Percentiles rank a stretch among this genome's conserved stretches.
phyloP scores from a whole-genome alignment of 768 basidiomycete genomes.

The Lentinula boryana region DNA sequence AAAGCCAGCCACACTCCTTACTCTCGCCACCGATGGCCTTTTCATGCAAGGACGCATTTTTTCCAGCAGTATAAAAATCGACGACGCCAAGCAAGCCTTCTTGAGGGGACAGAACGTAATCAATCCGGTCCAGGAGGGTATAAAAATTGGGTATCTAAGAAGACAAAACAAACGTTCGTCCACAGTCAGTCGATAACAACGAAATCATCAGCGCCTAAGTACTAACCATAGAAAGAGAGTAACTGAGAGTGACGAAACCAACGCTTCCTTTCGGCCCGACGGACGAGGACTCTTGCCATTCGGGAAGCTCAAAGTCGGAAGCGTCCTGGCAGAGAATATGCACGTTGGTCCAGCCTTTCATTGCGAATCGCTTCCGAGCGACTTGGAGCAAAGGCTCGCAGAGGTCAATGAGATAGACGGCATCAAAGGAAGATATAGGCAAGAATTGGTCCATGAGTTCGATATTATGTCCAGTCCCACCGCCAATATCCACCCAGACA shows the following conservation, averaged over 20 bases:
- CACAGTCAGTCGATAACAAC: not conserved
- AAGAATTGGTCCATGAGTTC: constrained; percentile 60
- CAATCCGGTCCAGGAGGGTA: constrained; percentile 60
- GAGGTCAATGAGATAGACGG: constrained; percentile 62
- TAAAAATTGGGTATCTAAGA: constrained; percentile 57
- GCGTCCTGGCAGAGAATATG: constrained; percentile 71
- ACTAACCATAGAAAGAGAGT: constrained; percentile 51
- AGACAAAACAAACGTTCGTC: constrained; percentile 1
- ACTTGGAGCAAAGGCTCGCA: constrained; percentile 68
- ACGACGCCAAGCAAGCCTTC: constrained; percentile 59
- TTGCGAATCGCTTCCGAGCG: constrained; percentile 60
- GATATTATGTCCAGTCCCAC: constrained; percentile 67
- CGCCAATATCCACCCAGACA: constrained; percentile 77
- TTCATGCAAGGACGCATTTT: constrained; percentile 48
- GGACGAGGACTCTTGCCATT: constrained; percentile 36
- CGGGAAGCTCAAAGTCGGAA: constrained; percentile 56
- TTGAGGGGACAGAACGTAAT: constrained; percentile 54
- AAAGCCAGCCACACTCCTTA: constrained; percentile 57
- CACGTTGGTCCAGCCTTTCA: constrained; percentile 69
- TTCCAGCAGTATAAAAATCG: constrained; percentile 66
- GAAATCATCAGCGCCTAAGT: not conserved
- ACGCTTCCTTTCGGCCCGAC: constrained; percentile 48
- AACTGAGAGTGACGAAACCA: constrained; percentile 48
- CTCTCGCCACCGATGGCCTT: constrained; percentile 58
- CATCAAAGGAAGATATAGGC: constrained; percentile 49